Conservation (phyloP, 2,329 filamentous ascomycete genomes). For the Penicillium occitanis region DNA sequence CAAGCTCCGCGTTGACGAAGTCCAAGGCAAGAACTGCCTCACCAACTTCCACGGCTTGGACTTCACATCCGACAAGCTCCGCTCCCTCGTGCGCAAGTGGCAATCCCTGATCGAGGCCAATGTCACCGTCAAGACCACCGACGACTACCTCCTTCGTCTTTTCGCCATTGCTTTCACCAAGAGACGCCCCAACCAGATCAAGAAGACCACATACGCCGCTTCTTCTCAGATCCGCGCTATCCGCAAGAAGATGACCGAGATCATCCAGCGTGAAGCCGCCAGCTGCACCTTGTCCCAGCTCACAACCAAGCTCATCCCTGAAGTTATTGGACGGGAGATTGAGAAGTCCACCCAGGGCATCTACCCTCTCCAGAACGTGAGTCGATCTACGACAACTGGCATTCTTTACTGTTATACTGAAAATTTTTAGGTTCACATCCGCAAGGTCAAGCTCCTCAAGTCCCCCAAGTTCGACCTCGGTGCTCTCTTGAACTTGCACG, state of each 20-base stretch:
- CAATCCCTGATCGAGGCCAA: slow-evolving; percentile 99
- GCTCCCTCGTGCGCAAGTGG: slow-evolving; percentile 99
- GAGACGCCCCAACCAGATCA: slow-evolving; percentile 98
- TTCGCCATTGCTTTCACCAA: slow-evolving; percentile 99
- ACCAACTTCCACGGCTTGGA: slow-evolving; percentile 99
- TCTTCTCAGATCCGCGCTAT: slow-evolving; percentile 97
- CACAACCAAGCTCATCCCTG: slow-evolving; percentile 97
- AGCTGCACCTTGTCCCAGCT: slow-evolving; percentile 95
- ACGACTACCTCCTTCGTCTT: slow-evolving; percentile 98
- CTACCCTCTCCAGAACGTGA: slow-evolving; percentile 97
- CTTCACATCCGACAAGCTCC: slow-evolving; percentile 99
- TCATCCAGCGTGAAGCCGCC: slow-evolving; percentile 93
- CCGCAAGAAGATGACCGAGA: slow-evolving; percentile 99
- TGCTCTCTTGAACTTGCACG: slow-evolving; percentile 92
- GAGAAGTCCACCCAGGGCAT: slow-evolving; percentile 99
- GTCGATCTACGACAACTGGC: too few species aligned
- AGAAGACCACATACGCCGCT: slow-evolving; percentile 99
- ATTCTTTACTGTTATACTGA: slow-evolving; percentile 28
- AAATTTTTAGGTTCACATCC: slow-evolving; percentile 82
- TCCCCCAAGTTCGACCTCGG: slow-evolving; percentile 98
- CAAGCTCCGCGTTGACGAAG: slow-evolving; percentile 96
- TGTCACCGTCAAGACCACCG: slow-evolving; percentile 99
- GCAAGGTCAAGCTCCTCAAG: slow-evolving; percentile 99
- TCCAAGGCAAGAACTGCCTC: slow-evolving; percentile 99
- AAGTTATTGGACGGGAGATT: slow-evolving; percentile 99